A percentile compares a stretch with the other conserved stretches of the same genome.
phyloP scores from a whole-genome alignment of 305 asterid genomes.

The Solanum hybrid region DNA sequence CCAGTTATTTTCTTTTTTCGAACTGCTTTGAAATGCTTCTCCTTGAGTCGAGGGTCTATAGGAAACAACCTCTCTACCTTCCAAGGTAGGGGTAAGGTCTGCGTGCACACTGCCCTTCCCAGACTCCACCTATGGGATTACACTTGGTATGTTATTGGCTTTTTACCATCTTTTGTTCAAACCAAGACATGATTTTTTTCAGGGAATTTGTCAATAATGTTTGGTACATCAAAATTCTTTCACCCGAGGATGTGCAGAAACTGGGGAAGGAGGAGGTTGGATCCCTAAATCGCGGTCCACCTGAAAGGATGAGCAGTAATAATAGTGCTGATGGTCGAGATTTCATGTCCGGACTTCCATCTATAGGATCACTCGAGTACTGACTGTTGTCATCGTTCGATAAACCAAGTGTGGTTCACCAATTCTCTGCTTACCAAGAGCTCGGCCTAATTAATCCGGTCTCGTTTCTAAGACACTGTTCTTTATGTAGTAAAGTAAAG shows the following conservation, averaged over 20 bases:
- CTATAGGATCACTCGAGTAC: constrained; percentile 49
- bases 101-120: neutral
- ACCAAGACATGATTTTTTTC: constrained; percentile 7
- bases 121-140: neutral
- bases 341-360: constrained; percentile 37
- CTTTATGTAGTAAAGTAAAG: neutral
- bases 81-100: neutral
- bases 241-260: constrained; percentile 79
- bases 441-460: neutral
- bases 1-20: neutral
- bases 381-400: constrained; percentile 9
- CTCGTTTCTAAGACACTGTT: neutral
- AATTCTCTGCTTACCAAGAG: neutral
- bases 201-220: constrained; percentile 93
- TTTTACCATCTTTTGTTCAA: neutral
- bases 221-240: constrained; percentile 96
- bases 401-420: neutral
- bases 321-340: constrained; percentile 26
- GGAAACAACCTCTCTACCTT: neutral
- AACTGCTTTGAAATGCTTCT: neutral
- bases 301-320: constrained; percentile 35
- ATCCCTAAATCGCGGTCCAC: constrained; percentile 31
- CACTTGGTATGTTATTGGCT: neutral
- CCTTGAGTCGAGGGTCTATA: neutral
- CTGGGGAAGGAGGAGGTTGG: constrained; percentile 60